Evolutionary conservation across 2,329 filamentous ascomycete genomes (phyloP), one percentile per base, ranked within the genome.

Genomic region (Hypoxylon sp.): DNA sequence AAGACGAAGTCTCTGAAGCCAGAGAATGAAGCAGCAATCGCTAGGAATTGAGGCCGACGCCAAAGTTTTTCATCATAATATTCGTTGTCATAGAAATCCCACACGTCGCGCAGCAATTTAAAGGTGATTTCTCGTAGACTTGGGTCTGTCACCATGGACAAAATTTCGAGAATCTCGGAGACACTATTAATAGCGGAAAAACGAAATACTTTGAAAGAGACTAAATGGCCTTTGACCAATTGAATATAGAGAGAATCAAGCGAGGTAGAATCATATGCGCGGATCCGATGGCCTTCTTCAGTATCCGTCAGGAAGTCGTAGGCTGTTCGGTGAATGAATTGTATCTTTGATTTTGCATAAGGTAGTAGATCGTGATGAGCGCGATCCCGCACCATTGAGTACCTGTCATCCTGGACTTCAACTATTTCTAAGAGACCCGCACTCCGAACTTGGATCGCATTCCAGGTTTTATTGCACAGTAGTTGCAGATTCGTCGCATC

Each of bases 301-400:
- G 46, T 64, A 30, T 60, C 45, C 14, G 30, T 34, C 21, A 65
- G 7, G 21, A 60, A 60, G 7, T 65, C 62, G 30, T 56, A 60
- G 7, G 62, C 62, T 23, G 56, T 55, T 9, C 62, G 56, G 21
- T 65, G 49, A 43, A 65, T 56, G 32, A 65, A 65, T 25, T 21
- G 21, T 11, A 65, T 43, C 2, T 0, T 7, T 3, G 1, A 23
- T 13, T 14, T 41, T 5, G 5, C 13, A 2, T 49, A 28, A 1
- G 38, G 5, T 10, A 30, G 7, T 32, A 57, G 1, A n/a, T 6
- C 1, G 3, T 41, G 30, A 41, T 41, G 13, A 13, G 5, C 14
- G 3, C 17, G n/a, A 46, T 46, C 36, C n/a, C 38, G 11, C 13
- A 9, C n/a, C n/a, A 6, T 6, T 14, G 14, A 2, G 5, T 2